These are phyloP conservation scores for Paracoccidioides brasiliensis DNA, from an alignment of 2,329 filamentous ascomycete genomes.

Conservation along the genomic window DNA sequence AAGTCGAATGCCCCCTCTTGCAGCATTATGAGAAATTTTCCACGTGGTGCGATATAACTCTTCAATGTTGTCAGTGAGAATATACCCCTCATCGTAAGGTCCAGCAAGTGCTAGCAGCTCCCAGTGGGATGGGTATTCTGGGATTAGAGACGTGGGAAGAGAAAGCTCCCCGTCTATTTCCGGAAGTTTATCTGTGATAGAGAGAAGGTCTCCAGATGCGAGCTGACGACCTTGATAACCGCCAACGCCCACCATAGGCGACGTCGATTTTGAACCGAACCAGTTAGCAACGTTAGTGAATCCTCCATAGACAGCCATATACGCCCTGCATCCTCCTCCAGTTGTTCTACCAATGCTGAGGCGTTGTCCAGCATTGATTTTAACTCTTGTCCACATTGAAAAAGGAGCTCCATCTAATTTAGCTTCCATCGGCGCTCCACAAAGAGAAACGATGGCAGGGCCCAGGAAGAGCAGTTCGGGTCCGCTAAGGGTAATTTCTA, in stretches of 20 bases:
- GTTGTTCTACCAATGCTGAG: constrained; percentile 44
- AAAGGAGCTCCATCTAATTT: constrained; percentile 37
- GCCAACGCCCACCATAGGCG: constrained; percentile 44
- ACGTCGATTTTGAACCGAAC: constrained; percentile 48
- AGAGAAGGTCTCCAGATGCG: constrained; percentile 41
- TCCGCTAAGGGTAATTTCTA: constrained; percentile 49
- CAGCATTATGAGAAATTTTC: constrained; percentile 49
- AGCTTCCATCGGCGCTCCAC: constrained; percentile 42
- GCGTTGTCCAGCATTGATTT: constrained; percentile 38
- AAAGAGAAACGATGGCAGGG: constrained; percentile 43
- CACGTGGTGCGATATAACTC: constrained; percentile 46
- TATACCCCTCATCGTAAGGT: constrained; percentile 43
- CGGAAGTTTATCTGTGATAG: constrained; percentile 30
- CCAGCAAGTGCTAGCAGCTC: constrained; percentile 43
- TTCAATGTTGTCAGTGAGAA: constrained; percentile 39
- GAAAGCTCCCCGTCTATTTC: constrained; percentile 20
- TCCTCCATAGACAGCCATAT: constrained; percentile 45
- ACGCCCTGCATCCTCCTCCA: constrained; percentile 42
- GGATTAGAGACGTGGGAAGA: constrained; percentile 36
- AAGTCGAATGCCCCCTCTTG: constrained; percentile 47
- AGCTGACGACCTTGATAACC: constrained; percentile 47
- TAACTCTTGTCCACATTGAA: constrained; percentile 44
- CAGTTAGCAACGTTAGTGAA: constrained; percentile 43
- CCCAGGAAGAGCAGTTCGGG: constrained; percentile 45
- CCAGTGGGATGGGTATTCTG: constrained; percentile 39